A percentile compares a stretch with the other conserved stretches of the same genome.
Evolutionary conservation across 140 eudicot genomes (phyloP).

Genomic region (Senecio squalidus): DNA sequence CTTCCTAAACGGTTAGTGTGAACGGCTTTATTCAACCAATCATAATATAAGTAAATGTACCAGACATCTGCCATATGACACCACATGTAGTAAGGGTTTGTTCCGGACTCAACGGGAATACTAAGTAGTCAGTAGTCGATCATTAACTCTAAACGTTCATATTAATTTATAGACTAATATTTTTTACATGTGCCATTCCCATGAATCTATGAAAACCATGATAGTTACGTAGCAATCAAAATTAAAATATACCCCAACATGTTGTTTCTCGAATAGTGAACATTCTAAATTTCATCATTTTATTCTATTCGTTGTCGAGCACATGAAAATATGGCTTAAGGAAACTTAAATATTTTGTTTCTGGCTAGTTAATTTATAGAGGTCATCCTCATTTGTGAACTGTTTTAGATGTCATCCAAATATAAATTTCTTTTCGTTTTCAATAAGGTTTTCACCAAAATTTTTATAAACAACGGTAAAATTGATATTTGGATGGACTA

Average conservation of each 20-base stretch:
- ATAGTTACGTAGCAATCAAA: not conserved
- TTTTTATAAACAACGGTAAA: too few relatives aligned
- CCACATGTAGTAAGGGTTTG: constrained; percentile 23
- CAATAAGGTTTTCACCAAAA: too few relatives aligned
- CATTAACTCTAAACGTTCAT: constrained; percentile 9
- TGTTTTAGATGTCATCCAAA: too few relatives aligned
- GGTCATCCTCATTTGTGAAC: too few relatives aligned
- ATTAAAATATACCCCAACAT: not conserved
- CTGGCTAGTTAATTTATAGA: too few relatives aligned
- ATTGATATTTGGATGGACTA: too few relatives aligned
- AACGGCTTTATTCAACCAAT: not conserved
- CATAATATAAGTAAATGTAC: not conserved
- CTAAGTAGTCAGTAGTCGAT: not conserved
- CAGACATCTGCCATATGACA: constrained; percentile 9
- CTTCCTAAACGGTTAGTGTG: too few relatives aligned
- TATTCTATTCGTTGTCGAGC: too few relatives aligned
- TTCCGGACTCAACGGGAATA: constrained; percentile 15
- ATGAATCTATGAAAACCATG: constrained; percentile 13
- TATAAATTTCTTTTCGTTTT: too few relatives aligned
- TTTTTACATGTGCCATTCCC: constrained; percentile 21
- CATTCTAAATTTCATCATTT: too few relatives aligned
- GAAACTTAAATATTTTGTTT: too few relatives aligned
- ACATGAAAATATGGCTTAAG: too few relatives aligned
- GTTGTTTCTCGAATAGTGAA: constrained; percentile 5
- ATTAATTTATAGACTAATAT: not conserved